These are phyloP conservation scores for Rhytidhysteron rufulum DNA, from an alignment of 2,329 filamentous ascomycete genomes.

Conservation along the genomic window DNA sequence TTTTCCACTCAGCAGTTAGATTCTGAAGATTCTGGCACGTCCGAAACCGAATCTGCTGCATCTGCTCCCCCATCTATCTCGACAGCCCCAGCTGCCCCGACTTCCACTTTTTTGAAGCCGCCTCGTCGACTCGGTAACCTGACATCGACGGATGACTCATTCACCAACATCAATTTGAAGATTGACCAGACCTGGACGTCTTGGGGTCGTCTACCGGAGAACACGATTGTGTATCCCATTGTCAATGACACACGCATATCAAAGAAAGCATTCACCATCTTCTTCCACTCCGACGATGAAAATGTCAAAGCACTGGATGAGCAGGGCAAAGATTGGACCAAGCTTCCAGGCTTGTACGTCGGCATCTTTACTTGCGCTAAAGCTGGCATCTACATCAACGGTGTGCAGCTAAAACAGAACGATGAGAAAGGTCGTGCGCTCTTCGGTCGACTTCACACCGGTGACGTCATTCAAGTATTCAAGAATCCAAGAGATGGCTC, in stretches of 20 bases:
- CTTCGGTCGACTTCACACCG: conserved; percentile 68
- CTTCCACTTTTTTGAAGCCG: conserved; percentile 15
- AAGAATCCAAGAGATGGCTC: conserved; percentile 38
- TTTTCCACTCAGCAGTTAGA: conserved; percentile 20
- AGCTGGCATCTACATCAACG: conserved; percentile 73
- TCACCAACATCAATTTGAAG: conserved; percentile 56
- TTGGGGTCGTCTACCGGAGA: conserved; percentile 70
- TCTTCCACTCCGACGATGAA: conserved; percentile 70
- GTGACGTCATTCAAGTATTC: conserved; percentile 74
- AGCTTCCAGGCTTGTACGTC: conserved; percentile 54
- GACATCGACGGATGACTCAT: conserved; percentile 62
- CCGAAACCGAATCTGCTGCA: conserved; percentile 4
- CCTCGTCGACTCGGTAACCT: conserved; percentile 58
- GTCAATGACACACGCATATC: conserved; percentile 68
- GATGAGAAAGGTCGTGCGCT: conserved; percentile 48
- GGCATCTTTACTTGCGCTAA: conserved; percentile 79
- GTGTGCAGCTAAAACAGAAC: conserved; percentile 58
- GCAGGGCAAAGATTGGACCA: conserved; percentile 51
- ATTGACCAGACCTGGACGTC: conserved; percentile 66
- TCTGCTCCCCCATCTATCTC: conserved; percentile 1
- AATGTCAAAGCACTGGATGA: conserved; percentile 41
- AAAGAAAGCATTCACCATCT: conserved; percentile 74
- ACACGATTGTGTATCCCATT: conserved; percentile 64
- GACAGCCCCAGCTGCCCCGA: conserved; percentile 10
- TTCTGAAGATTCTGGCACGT: too few species aligned